phyloP scores from a whole-genome alignment of 2,329 filamentous ascomycete genomes.

The Geosmithia flava region DNA sequence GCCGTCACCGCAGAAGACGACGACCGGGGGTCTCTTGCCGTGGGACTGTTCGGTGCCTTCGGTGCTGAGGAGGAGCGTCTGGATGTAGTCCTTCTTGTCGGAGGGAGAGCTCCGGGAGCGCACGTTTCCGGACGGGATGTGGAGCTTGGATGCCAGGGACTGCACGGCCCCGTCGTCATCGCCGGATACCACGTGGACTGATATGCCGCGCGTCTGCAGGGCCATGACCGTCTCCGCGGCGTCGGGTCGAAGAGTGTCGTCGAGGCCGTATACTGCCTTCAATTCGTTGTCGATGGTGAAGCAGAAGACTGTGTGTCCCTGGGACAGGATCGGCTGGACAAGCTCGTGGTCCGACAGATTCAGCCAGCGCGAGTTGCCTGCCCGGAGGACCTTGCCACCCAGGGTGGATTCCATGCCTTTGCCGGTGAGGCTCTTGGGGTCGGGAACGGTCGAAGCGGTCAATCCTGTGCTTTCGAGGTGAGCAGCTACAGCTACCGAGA shows the following conservation, averaged over 20 bases:
- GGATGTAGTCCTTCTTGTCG: slow-evolving; percentile 33
- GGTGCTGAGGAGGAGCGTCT: slow-evolving; percentile 11
- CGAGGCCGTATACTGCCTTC: slow-evolving; percentile 29
- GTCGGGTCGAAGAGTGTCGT: slow-evolving; percentile 32
- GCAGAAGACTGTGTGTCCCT: slow-evolving; percentile 32
- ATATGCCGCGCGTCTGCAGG: slow-evolving; percentile 24
- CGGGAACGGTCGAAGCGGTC: slow-evolving; percentile 9
- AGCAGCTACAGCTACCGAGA: slow-evolving; percentile 32
- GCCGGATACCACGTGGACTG: slow-evolving; percentile 36
- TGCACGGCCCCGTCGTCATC: slow-evolving; percentile 39
- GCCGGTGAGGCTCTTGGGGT: slow-evolving; percentile 26
- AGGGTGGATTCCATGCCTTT: slow-evolving; percentile 28
- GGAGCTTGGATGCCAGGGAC: slow-evolving; percentile 22
- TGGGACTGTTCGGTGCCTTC: neutral
- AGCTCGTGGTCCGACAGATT: slow-evolving; percentile 12
- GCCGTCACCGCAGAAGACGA: slow-evolving; percentile 51
- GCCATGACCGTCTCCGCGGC: slow-evolving; percentile 18
- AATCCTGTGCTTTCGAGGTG: slow-evolving; percentile 19
- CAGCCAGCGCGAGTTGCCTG: slow-evolving; percentile 40
- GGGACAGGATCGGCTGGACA: slow-evolving; percentile 20
- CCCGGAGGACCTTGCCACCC: slow-evolving; percentile 20
- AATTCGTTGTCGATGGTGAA: slow-evolving; percentile 24
- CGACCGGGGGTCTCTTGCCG: slow-evolving; percentile 7
- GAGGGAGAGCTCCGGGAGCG: slow-evolving; percentile 28
- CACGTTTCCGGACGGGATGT: slow-evolving; percentile 23